A percentile compares a stretch with the other conserved stretches of the same genome.
Evolutionary conservation across 257 asterid genomes (phyloP).

Genomic region (Nicotiana tabacum): DNA sequence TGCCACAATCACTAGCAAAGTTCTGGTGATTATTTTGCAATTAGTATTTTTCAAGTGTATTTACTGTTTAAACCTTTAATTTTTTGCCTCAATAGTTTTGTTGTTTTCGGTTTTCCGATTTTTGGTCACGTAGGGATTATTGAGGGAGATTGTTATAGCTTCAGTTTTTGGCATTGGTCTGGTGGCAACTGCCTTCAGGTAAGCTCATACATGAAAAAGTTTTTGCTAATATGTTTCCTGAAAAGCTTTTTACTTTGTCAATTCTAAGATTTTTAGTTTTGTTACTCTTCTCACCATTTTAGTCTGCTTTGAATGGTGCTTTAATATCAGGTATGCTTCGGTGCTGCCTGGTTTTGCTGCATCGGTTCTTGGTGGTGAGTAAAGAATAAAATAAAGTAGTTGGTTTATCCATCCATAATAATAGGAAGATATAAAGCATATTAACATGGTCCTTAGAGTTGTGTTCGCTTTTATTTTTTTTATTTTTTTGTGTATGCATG

Average conservation of each 20-base stretch:
- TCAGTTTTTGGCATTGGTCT: constrained; percentile 36
- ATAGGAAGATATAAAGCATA: background rate
- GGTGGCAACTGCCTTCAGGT: constrained; percentile 37
- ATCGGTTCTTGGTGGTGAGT: constrained; percentile 46
- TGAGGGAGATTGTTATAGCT: constrained; percentile 37
- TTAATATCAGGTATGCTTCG: constrained; percentile 37
- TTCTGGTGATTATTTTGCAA: constrained; percentile 26
- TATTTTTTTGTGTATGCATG: background rate
- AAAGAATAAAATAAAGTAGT: background rate
- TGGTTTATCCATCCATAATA: background rate
- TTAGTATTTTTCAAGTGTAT: background rate
- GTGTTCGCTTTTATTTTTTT: background rate
- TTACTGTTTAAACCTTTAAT: background rate
- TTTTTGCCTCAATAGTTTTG: background rate
- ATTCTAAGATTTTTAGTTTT: background rate
- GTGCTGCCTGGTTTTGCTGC: constrained; percentile 44
- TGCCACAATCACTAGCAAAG: constrained; percentile 40
- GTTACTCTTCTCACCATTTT: background rate
- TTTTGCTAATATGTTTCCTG: background rate
- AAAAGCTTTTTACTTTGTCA: background rate
- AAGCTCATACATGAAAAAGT: background rate
- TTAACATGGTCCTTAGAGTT: background rate
- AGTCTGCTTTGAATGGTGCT: background rate
- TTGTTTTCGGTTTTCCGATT: background rate
- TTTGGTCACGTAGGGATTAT: constrained; percentile 30